Evolutionary conservation across 140 eudicot species (phyloP).

Genomic region (Senecio squalidus): DNA sequence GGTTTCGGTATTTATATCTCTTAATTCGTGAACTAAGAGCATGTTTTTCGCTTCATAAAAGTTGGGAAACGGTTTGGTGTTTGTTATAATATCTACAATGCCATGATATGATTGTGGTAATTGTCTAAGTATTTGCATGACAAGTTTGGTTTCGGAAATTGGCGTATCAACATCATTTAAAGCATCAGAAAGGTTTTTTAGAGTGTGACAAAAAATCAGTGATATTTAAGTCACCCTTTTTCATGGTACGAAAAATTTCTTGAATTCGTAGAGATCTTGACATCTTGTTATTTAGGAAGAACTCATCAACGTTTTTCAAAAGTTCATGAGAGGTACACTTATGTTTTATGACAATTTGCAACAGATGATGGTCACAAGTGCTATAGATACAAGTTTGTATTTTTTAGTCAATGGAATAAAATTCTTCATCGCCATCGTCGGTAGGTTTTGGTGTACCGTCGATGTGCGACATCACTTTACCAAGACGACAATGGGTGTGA

Average conservation of each 20-base stretch:
- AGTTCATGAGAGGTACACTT: background rate
- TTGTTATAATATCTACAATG: background rate
- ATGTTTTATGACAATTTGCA: background rate
- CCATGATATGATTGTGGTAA: background rate
- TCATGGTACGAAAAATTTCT: background rate
- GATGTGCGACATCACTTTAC: no score
- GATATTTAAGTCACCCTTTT: background rate
- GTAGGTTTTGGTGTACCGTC: no score
- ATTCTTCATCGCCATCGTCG: no score
- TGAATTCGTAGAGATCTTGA: background rate
- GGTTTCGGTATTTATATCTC: background rate
- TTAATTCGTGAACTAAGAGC: background rate
- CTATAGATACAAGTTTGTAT: background rate
- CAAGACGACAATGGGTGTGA: no score
- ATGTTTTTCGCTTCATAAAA: background rate
- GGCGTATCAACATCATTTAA: background rate
- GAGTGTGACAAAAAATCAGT: background rate
- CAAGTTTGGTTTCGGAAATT: background rate
- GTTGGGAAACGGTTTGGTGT: background rate
- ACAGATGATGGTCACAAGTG: background rate
- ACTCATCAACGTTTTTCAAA: background rate
- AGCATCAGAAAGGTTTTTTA: background rate
- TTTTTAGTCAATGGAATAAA: no score
- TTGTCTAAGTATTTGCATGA: background rate
- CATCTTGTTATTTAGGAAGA: background rate